Percentiles rank a stretch among this genome's conserved stretches.
phyloP scores from a whole-genome alignment of 169 alveolate genomes.

The Cryptosporidium baileyi region DNA sequence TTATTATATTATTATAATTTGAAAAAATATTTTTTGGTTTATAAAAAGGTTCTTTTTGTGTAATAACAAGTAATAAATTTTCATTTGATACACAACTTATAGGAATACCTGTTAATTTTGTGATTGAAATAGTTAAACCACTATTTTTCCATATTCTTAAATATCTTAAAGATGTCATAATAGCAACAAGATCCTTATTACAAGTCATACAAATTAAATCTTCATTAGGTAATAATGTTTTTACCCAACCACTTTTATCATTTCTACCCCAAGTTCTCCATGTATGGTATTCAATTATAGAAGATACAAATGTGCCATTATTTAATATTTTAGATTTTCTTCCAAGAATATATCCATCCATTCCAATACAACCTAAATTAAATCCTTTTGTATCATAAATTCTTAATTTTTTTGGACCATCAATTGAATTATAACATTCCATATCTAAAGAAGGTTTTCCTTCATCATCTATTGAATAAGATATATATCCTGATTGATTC shows the following conservation, averaged over 20 bases:
- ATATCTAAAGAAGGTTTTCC: slow-evolving; percentile 42
- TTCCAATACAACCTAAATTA: slow-evolving; percentile 40
- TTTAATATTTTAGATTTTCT: slow-evolving; percentile 44
- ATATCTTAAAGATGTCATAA: slow-evolving; percentile 55
- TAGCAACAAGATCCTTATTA: slow-evolving; percentile 34
- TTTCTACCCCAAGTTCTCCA: slow-evolving; percentile 71
- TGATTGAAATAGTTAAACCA: slow-evolving; percentile 30
- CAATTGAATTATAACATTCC: slow-evolving; percentile 60
- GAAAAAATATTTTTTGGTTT: neutral
- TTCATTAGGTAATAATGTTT: slow-evolving; percentile 12
- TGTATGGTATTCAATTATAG: slow-evolving; percentile 28
- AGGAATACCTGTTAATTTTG: slow-evolving; percentile 30
- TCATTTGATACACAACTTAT: slow-evolving; percentile 65
- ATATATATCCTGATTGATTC: slow-evolving; percentile 51
- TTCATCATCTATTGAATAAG: slow-evolving; percentile 24
- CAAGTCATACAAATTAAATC: slow-evolving; percentile 60
- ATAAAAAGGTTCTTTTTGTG: slow-evolving; percentile 67
- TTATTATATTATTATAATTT: neutral
- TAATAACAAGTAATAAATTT: slow-evolving; percentile 24
- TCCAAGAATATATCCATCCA: slow-evolving; percentile 56
- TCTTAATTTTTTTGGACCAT: slow-evolving; percentile 57
- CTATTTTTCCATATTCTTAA: slow-evolving; percentile 66
- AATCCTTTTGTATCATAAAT: slow-evolving; percentile 61
- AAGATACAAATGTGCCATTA: slow-evolving; percentile 20
- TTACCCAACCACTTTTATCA: slow-evolving; percentile 60